A percentile compares a stretch with the other conserved stretches of the same genome.
phyloP scores from a whole-genome alignment of 176 grass and related monocot genomes.

The Melocanna baccifera region DNA sequence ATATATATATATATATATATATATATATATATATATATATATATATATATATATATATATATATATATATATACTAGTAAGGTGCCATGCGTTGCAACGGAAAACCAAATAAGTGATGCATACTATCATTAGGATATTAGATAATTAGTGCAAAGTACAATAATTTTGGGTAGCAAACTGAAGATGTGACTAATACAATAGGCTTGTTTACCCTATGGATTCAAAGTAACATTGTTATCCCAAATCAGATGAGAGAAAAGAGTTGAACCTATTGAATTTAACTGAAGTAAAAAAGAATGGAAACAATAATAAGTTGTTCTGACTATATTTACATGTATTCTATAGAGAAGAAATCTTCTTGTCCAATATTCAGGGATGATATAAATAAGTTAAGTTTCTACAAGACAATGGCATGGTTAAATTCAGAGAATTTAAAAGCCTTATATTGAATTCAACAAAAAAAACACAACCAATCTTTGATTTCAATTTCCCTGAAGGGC shows the following conservation, averaged over 20 bases:
- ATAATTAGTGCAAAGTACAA: too few relatives aligned
- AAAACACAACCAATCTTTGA: not conserved
- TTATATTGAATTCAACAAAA: not conserved
- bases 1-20: too few relatives aligned
- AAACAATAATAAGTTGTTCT: not conserved
- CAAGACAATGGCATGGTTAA: not conserved
- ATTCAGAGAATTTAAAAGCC: not conserved
- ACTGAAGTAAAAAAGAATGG: not conserved
- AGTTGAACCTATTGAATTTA: not conserved
- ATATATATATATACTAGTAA: too few relatives aligned
- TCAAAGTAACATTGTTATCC: too few relatives aligned
- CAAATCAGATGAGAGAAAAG: not conserved
- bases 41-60: too few relatives aligned
- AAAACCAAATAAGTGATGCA: too few relatives aligned
- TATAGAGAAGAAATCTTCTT: not conserved
- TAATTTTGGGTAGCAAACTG: too few relatives aligned
- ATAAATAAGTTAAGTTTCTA: conserved; percentile 2
- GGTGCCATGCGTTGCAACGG: too few relatives aligned
- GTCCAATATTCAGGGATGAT: conserved; percentile 8
- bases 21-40: too few relatives aligned
- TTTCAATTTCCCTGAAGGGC: not conserved
- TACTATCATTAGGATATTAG: too few relatives aligned
- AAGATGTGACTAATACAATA: too few relatives aligned
- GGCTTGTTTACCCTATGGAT: too few relatives aligned
- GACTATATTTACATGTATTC: conserved; percentile 1